Evolutionary conservation across 169 alveolate genomes (phyloP), one percentile per base, ranked within the genome.

Genomic region (Plasmodium fragile): DNA sequence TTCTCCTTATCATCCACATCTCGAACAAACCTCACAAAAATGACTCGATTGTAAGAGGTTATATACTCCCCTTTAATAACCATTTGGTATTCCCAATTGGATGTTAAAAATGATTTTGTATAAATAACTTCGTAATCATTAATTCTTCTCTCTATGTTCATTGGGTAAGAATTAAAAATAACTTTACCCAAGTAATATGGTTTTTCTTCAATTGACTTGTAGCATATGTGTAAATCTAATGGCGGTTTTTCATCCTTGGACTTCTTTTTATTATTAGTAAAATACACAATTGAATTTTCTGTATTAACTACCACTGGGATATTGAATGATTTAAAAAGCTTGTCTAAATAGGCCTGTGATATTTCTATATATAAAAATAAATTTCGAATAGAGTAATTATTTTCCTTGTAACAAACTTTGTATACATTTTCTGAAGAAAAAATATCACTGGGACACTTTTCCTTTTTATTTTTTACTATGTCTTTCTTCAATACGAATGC

Each of bases 31-130:
- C 41, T 78, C 34, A 89, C 52, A 78, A 89, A 89, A 25, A 55
- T 52, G 4, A 89, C 39, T 32, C 94, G 81, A 72, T 89, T 89
- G 72, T 89, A 78, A 1, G 30, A 8, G 11, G 94, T 89, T 36
- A 89, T 59, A 72, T 89, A 89, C 7, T 89, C 82, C 16, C 91
- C 94, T 36, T 77, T 78, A 25, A 89, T 65, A 59, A 65, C 13
- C n/a, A 89, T 4, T 41, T 78, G 16, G 49, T 89, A 89, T 8
- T 89, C 90, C 94, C 94, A 89, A 41, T 89, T 89, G 7, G 70
- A 39, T 11, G 94, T 89, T 89, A 89, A 80, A 89, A 89, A 89
- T 2, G 94, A 89, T 59, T 89, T 53, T 8, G 94, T 89, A 49
- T 89, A 89, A 55, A 89, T 89, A 6, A 34, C 71, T 65, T 89